A percentile compares a stretch with the other conserved stretches of the same genome.
Evolutionary conservation across 345 rosid species (phyloP).

Genomic region (Durio zibethinus): DNA sequence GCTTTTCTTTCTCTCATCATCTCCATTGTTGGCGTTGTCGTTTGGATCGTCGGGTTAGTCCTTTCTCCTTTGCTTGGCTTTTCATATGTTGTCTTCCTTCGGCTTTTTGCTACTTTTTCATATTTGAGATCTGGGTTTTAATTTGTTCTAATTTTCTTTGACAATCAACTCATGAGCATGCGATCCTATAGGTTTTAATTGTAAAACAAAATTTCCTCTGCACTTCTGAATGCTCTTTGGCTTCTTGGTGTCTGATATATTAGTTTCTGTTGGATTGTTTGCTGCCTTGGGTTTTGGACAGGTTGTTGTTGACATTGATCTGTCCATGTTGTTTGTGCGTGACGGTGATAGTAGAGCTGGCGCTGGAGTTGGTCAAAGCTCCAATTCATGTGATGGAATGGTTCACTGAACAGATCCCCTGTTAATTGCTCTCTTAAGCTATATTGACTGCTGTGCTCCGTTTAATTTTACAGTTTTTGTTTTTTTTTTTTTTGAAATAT

Average conservation of each 20-base stretch:
- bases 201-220: too few relatives aligned
- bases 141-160: not conserved
- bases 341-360: conserved; percentile 54
- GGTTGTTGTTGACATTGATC: conserved; percentile 60
- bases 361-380: conserved; percentile 61
- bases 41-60: conserved; percentile 84
- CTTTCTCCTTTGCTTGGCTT: too few relatives aligned
- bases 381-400: conserved; percentile 63
- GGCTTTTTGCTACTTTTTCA: not conserved
- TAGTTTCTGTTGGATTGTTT: too few relatives aligned
- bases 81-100: not conserved
- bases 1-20: conserved; percentile 69
- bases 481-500: too few relatives aligned
- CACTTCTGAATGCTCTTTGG: too few relatives aligned
- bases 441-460: not conserved
- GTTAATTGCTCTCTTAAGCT: conserved; percentile 24
- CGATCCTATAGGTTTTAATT: too few relatives aligned
- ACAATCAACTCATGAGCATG: not conserved
- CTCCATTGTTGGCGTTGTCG: conserved; percentile 64
- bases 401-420: conserved; percentile 66
- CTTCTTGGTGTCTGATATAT: too few relatives aligned
- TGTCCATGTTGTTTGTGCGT: conserved; percentile 75
- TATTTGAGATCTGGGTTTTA: not conserved
- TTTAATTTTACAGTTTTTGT: not conserved
- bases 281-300: conserved; percentile 17